These are phyloP conservation scores for Phaseolus lunatus DNA, from an alignment of 306 rosid species.

Conservation along the genomic window DNA sequence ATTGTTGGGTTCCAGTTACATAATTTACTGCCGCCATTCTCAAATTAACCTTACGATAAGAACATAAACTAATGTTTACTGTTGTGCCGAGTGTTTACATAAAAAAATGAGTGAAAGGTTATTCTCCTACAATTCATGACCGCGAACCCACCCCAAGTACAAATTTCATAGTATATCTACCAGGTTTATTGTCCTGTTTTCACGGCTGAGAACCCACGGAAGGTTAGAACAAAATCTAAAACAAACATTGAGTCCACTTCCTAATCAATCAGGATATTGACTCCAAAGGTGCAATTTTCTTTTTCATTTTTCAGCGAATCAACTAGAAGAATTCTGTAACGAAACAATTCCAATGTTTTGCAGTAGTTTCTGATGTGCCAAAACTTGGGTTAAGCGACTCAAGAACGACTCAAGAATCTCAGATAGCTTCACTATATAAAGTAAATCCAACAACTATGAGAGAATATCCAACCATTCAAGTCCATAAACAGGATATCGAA, in stretches of 20 bases:
- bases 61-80: too few relatives aligned
- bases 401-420: conserved; percentile 12
- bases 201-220: neutral
- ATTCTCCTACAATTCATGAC: too few relatives aligned
- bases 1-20: neutral
- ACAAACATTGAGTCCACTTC: neutral
- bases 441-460: conserved; percentile 56
- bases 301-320: neutral
- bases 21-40: neutral
- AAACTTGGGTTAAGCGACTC: neutral
- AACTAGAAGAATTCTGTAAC: neutral
- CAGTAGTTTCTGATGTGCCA: neutral
- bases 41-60: neutral
- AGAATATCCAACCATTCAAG: conserved; percentile 64
- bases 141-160: too few relatives aligned
- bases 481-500: conserved; percentile 57
- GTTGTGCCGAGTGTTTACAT: too few relatives aligned
- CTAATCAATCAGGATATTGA: neutral
- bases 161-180: too few relatives aligned
- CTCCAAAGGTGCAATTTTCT: neutral
- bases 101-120: too few relatives aligned
- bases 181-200: neutral
- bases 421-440: conserved; percentile 57
- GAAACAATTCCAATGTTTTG: conserved; percentile 5
- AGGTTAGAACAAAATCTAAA: neutral